Percentiles rank a stretch among this genome's conserved stretches.
phyloP scores from a whole-genome alignment of 1,284 basidiomycete genomes.

The Cutaneotrichosporon daszewskae region DNA sequence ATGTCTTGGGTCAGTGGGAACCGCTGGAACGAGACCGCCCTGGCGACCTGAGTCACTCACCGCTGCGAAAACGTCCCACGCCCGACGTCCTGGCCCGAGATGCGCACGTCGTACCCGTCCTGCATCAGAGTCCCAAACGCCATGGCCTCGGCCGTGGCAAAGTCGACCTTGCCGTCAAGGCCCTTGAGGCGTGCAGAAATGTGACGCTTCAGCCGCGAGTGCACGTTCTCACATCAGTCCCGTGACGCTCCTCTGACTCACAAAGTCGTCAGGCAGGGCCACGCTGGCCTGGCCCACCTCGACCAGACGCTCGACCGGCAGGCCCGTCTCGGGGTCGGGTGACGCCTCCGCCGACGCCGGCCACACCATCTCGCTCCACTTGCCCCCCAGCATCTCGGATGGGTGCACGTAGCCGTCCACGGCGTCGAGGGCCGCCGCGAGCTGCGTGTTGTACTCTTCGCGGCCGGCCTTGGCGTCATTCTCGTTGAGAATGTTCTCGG shows the following conservation, averaged over 20 bases:
- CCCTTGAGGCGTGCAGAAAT: conserved; percentile 69
- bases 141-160: conserved; percentile 81
- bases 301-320: conserved; percentile 53
- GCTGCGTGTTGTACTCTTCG: conserved; percentile 55
- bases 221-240: conserved; percentile 58
- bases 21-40: background rate
- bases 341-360: conserved; percentile 56
- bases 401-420: conserved; percentile 54
- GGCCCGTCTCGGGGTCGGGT: conserved; percentile 63
- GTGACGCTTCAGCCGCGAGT: conserved; percentile 70
- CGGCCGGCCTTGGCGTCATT: conserved; percentile 55
- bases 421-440: conserved; percentile 58
- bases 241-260: conserved; percentile 47
- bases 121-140: conserved; percentile 77
- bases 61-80: conserved; percentile 84
- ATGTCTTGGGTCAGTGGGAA: conserved; percentile 53
- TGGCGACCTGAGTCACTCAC: no score
- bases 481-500: conserved; percentile 55
- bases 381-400: conserved; percentile 55
- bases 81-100: conserved; percentile 85
- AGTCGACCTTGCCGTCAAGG: conserved; percentile 69
- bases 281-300: conserved; percentile 66
- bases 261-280: conserved; percentile 65
- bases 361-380: conserved; percentile 69
- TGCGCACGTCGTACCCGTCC: conserved; percentile 71